Evolutionary conservation across 2,329 filamentous ascomycete species (phyloP).

Genomic region (Tolypocladium cylindrosporum): DNA sequence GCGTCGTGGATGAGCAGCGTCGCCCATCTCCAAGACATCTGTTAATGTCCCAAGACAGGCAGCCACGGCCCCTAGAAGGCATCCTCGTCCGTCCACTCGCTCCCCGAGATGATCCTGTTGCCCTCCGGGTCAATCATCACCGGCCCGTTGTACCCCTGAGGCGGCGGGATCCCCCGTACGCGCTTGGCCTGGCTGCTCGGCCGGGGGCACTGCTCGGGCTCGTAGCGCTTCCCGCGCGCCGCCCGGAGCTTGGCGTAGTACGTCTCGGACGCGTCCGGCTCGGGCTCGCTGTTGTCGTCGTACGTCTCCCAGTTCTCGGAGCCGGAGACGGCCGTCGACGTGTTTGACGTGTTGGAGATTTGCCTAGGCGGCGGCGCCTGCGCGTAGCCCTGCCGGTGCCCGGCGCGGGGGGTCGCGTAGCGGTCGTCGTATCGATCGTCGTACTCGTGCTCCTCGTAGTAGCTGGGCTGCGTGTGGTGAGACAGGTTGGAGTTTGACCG

Average conservation of each 20-base stretch:
- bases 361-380: constrained; percentile 47
- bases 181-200: constrained; percentile 40
- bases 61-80: constrained; percentile 30
- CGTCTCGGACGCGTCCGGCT: constrained; percentile 63
- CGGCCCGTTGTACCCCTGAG: constrained; percentile 33
- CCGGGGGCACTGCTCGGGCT: constrained; percentile 36
- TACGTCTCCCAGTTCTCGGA: constrained; percentile 99
- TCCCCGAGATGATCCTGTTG: constrained; percentile 52
- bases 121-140: constrained; percentile 46
- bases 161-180: constrained; percentile 41
- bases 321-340: constrained; percentile 67
- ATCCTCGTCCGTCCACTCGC: constrained; percentile 60
- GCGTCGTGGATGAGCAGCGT: background rate
- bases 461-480: constrained; percentile 18
- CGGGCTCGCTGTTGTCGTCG: constrained; percentile 70
- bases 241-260: constrained; percentile 74
- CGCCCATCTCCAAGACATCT: too few relatives aligned
- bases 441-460: constrained; percentile 21
- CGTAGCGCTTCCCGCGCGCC: constrained; percentile 54
- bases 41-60: too few relatives aligned
- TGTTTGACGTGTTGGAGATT: constrained; percentile 49
- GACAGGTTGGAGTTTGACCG: constrained; percentile 30
- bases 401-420: constrained; percentile 30
- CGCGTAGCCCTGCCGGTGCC: constrained; percentile 22
- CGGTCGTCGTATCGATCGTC: constrained; percentile 9